Percentiles rank a stretch among this genome's conserved stretches.
phyloP scores from a whole-genome alignment of 1,284 basidiomycete genomes.

The Cutaneotrichosporon spelunceum region DNA sequence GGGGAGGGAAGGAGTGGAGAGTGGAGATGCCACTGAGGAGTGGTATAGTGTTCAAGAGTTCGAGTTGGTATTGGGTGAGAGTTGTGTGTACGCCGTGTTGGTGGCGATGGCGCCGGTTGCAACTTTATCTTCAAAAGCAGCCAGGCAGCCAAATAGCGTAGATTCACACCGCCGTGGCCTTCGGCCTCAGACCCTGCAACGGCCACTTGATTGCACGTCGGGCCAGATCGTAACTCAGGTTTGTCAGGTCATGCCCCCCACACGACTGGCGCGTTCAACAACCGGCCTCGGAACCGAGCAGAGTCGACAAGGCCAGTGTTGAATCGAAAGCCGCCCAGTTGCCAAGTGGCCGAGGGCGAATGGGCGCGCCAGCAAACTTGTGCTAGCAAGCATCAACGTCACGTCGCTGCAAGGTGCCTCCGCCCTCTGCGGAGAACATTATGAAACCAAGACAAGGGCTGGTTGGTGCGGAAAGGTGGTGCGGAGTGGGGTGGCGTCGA shows the following conservation, averaged over 20 bases:
- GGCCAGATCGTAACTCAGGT: not conserved
- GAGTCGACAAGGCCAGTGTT: not conserved
- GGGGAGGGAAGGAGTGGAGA: not conserved
- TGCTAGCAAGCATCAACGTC: too few species aligned
- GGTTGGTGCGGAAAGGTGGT: constrained; percentile 1
- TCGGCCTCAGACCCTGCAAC: not conserved
- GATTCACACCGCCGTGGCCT: not conserved
- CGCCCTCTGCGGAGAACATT: too few species aligned
- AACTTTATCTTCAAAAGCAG: too few species aligned
- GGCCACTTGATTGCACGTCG: not conserved
- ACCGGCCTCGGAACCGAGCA: not conserved
- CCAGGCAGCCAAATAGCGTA: too few species aligned
- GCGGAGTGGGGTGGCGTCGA: not conserved
- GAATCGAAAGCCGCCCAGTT: not conserved
- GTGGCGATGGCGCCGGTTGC: not conserved
- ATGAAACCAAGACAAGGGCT: too few species aligned
- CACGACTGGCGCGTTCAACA: not conserved
- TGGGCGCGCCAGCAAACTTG: not conserved
- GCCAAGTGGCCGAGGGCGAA: not conserved
- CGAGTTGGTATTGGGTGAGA: not conserved
- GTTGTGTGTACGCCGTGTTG: not conserved
- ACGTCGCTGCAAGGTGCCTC: too few species aligned
- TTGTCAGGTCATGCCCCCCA: not conserved
- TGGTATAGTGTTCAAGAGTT: not conserved
- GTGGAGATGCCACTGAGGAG: not conserved